Base-by-base conservation (phyloP, 2,329 filamentous ascomycete species). In the Cladosporium sp. region DNA sequence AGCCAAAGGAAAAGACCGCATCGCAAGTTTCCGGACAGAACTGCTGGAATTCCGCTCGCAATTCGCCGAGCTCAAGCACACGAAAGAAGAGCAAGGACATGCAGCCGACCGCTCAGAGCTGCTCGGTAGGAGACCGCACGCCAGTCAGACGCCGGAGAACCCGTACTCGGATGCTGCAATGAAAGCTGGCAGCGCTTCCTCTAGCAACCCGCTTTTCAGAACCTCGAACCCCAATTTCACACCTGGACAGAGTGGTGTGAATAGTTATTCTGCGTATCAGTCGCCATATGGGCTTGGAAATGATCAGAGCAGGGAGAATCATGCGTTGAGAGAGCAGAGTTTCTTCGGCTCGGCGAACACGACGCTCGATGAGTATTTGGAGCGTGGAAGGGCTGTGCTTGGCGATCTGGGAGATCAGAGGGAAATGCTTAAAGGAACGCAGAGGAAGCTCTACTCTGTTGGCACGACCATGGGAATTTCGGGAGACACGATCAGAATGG, bases 401-500 rank as follows among this genome's bases (percentile, higher is more conserved):
- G 87, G 88, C 6, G 91, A 97, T 70, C 70, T 99, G 50, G 86
- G 88, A 3, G 80, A 93, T 64, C 93, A 99, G 74, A 81, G 89
- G 49, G 92, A 97, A 67, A 91, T 96, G 74, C 77, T 99, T 56
- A 99, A 99, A 75, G 88, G 86, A 45, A 97, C 93, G 18, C 93
- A 99, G 71, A 86, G 86, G 68, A 83, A 84, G 66, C 76, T 99
- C 43, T 97, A 97, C 66, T 92, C 83, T 61, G 90, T 96, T 17
- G 93, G 89, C 6, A 97, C 95, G 66, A 97, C 93, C 18, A 73
- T 99, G 42, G 93, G 93, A 0, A 81, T 99, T 53, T 95, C 88
- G 64, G 91, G 92, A 17, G 92, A 97, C 67, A 99, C 93, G 2
- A 99, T 99, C 58, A 84, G 93, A 41, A 97, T 93, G 89, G 86